Base-by-base conservation (phyloP, 2,329 filamentous ascomycete genomes). In the Pseudopithomyces chartarum region DNA sequence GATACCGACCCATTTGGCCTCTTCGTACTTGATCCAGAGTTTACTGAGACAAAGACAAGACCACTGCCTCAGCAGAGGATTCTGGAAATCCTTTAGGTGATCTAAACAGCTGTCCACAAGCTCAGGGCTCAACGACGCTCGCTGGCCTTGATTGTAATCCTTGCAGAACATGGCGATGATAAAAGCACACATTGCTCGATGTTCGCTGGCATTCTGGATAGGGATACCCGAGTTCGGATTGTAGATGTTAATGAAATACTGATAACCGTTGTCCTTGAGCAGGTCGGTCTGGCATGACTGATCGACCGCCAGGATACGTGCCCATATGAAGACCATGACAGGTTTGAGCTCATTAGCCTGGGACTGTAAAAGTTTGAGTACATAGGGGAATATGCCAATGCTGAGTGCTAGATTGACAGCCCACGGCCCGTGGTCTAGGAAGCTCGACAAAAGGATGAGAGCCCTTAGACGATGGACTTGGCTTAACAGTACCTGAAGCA, bases 291-390 rank as follows among this genome's bases (percentile, higher is more conserved):
- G 95, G 70, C 95, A 97, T 1, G 91, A 91, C 57, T 95, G 88
- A 70, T 99, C 95, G 6, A 99, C 95, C 7, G 95, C 95, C 62
- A 99, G 86, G 42, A 99, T 92, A 47, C 95, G 87, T 6, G 95
- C 93, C 95, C 95, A 99, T 61, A 99, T 99, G 76, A 98, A 99
- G 5, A 99, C 93, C 95, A 99, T 98, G 58, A 98, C 93, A 0
- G 95, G 94, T 71, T 98, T 98, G 59, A 99, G 80, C 75, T 99
- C 95, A 45, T 92, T 86, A 0, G 95, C 95, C 45, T 96, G 94
- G 4, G 95, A 98, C 74, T 99, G 95, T 17, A 99, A 81, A 23
- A 99, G 82, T 77, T 99, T 99, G 33, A 99, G 81, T n/a, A 99
- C 95, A 71, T 99, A 99, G 0, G 95, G 95, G 76, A 99, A 99